phyloP scores from a whole-genome alignment of 306 rosid species.

The Vigna reflexopilosa region DNA sequence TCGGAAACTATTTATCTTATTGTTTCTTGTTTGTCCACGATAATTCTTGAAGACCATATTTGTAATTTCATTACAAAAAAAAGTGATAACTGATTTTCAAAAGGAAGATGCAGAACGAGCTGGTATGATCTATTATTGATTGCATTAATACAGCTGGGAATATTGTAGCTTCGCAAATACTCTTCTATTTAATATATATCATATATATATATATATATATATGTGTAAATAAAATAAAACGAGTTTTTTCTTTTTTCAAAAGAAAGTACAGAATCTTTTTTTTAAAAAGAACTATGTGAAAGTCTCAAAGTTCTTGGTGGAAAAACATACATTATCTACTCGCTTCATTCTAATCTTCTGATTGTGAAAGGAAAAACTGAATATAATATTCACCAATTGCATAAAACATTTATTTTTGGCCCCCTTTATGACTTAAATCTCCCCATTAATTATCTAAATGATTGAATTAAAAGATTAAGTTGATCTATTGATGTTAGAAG shows the following conservation, averaged over 20 bases:
- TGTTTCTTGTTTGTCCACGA: neutral
- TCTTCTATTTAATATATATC: neutral
- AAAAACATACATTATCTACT: conserved; percentile 22
- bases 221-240: neutral
- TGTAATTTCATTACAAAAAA: conserved; percentile 43
- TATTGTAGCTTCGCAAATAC: conserved; percentile 31
- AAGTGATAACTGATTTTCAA: conserved; percentile 43
- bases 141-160: conserved; percentile 53
- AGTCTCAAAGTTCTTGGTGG: conserved; percentile 2
- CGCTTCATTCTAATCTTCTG: conserved; percentile 17
- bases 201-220: neutral
- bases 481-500: no score
- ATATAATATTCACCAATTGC: conserved; percentile 31
- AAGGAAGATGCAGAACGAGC: conserved; percentile 37
- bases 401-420: conserved; percentile 32
- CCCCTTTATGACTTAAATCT: conserved; percentile 22
- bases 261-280: conserved; percentile 18
- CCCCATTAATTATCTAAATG: no score
- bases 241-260: neutral
- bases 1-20: neutral
- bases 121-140: conserved; percentile 17
- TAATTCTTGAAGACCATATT: conserved; percentile 29
- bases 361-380: conserved; percentile 16
- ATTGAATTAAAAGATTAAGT: no score
- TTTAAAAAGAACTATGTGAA: neutral